Evolutionary conservation across 352 stramenopile species (phyloP).

Genomic region (Phytophthora melonis): DNA sequence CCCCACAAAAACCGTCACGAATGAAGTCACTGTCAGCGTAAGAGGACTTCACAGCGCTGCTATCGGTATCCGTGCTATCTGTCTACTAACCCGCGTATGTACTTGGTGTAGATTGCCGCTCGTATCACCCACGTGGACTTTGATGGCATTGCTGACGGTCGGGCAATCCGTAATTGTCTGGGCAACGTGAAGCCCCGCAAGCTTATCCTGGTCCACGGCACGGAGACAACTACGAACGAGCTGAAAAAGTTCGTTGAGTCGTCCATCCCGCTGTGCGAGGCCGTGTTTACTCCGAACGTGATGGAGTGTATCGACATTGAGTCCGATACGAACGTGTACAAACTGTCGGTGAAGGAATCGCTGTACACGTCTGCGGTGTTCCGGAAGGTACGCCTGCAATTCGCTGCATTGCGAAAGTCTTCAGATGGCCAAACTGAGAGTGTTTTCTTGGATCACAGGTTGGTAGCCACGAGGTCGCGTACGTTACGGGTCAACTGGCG

Average conservation of each 20-base stretch:
- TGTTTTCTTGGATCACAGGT: constrained; percentile 49
- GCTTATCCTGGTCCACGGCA: constrained; percentile 89
- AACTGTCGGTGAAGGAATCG: constrained; percentile 87
- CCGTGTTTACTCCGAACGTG: constrained; percentile 86
- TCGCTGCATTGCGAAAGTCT: neutral
- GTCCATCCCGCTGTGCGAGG: constrained; percentile 86
- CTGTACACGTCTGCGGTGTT: constrained; percentile 87
- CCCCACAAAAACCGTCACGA: constrained; percentile 85
- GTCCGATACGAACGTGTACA: constrained; percentile 92
- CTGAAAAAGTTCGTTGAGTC: constrained; percentile 87
- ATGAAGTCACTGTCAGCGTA: constrained; percentile 72
- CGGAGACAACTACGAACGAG: constrained; percentile 79
- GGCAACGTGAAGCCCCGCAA: constrained; percentile 92
- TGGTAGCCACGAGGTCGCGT: constrained; percentile 86
- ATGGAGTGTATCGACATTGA: constrained; percentile 93
- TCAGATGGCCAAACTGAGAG: constrained; percentile 10
- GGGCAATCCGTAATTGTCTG: constrained; percentile 89
- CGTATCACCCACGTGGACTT: constrained; percentile 88
- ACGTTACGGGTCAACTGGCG: constrained; percentile 80
- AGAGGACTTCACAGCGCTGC: neutral
- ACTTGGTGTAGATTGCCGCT: constrained; percentile 65
- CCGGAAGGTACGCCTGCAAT: constrained; percentile 65
- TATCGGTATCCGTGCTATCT: neutral
- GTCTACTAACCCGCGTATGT: constrained; percentile 6
- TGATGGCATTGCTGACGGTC: constrained; percentile 83